Evolutionary conservation across 257 asterid species (phyloP), one percentile per base, ranked within the genome.

Genomic region (Eucommia ulmoides): DNA sequence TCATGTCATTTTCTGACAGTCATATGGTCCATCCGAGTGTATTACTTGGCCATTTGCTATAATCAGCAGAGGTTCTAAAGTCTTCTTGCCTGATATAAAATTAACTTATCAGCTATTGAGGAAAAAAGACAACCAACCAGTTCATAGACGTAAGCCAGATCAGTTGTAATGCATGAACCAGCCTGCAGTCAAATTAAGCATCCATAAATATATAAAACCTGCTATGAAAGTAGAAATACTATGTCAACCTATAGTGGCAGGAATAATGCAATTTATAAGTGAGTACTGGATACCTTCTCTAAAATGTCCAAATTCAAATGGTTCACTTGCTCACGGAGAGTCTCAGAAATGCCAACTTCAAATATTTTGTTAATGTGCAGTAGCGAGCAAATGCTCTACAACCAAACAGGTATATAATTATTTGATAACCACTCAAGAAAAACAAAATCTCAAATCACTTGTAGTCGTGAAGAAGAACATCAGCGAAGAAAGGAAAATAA

Each of bases 311-410:
- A 65, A 65, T 75, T 69, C 67, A 77, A 78, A 54, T 65, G 64
- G 55, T 65, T 65, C 71, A 83, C 54, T 59, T 78, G 83, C 56
- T 80, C 96, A 33, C 58, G 85, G 61, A 85, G 78, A 61, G 79
- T 63, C 71, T 63, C 94, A 22, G 94, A 78, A 68, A 81, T 66
- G 57, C 94, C 98, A 22, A 89, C 94, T 79, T 85, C 94, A 66
- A 89, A 83, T 64, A 89, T 83, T 72, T 78, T 83, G 81, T 73
- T 77, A 76, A 89, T 70, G 70, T 89, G 96, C 75, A 89, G 73
- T 65, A 89, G 76, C 22, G 96, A 72, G 54, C 86, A 66, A 51
- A 83, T 73, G 79, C 94, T 89, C 98, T 89, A 61, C 49, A 67
- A n/a, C n/a, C n/a, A n/a, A n/a, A n/a, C n/a, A n/a, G n/a, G n/a